Evolutionary conservation across 352 stramenopile species (phyloP), one percentile per base, ranked within the genome.

Genomic region (Phytophthora quininea): DNA sequence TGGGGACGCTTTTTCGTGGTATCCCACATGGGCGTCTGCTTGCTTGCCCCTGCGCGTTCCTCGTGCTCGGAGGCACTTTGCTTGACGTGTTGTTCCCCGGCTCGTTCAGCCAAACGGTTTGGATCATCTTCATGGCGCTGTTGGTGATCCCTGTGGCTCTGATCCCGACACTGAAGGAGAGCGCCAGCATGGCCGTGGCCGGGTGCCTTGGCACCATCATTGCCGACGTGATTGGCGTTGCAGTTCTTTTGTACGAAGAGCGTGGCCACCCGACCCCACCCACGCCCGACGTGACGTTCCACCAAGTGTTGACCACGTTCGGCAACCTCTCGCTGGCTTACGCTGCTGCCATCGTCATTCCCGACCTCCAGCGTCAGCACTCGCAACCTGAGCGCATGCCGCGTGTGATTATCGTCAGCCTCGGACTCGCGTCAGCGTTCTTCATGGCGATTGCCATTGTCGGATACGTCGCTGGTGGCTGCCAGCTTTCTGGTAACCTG

Each of bases 311-410:
- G 33, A 64, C 53, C 24, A 64, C 46, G 46, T 64, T 64, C 24
- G 57, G 57, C 32, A 64, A 64, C 37, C 58, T 64, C 4, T 64
- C 58, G 48, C 38, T 64, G 32, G 58, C 58, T 5, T 64, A 64
- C 48, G 58, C 58, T 11, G 58, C 58, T 29, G 58, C 58, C 19
- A 64, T 64, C 32, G 58, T 64, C 12, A 43, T 64, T 15, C 58
- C 58, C 4, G 58, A 64, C 32, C 58, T 64, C 35, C 58, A 64
- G 48, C 58, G 58, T 30, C 58, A 79, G 30, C 71, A 79, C 38
- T 72, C 58, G 38, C 40, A 79, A 19, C 71, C 71, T 3, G 40
- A 46, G 12, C 67, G 63, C 31, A 76, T 79, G 71, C 71, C 71
- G 3, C 67, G 71, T 35, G 62, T 79, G 40, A 69, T 79, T 38